Conservation (phyloP, 768 basidiomycete genomes). For the Rhodocollybia butyracea region DNA sequence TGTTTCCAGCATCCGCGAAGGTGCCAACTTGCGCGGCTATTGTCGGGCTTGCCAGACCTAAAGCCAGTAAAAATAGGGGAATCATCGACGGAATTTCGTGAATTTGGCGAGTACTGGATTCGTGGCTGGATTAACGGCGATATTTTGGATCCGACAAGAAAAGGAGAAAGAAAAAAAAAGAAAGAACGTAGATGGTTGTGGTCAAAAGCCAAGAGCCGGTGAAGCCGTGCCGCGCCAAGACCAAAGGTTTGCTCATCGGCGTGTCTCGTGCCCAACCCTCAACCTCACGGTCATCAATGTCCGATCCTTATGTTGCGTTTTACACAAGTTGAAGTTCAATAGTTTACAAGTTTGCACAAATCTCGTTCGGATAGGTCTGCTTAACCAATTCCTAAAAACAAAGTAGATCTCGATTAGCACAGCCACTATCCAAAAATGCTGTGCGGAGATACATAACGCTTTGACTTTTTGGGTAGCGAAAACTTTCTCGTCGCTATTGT, state of each 20-base stretch:
- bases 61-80: slow-evolving; percentile 35
- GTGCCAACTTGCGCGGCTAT: slow-evolving; percentile 38
- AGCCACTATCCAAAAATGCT: too few relatives aligned
- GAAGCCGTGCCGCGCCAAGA: background rate
- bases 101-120: background rate
- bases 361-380: too few relatives aligned
- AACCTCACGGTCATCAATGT: too few relatives aligned
- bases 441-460: too few relatives aligned
- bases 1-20: slow-evolving; percentile 44
- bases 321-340: too few relatives aligned
- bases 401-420: too few relatives aligned
- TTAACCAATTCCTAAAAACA: too few relatives aligned
- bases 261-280: too few relatives aligned
- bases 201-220: background rate
- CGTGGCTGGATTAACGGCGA: background rate
- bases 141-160: background rate
- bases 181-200: background rate
- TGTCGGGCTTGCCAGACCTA: slow-evolving; percentile 40
- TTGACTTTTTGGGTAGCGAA: too few relatives aligned
- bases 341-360: too few relatives aligned
- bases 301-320: too few relatives aligned
- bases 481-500: too few relatives aligned
- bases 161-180: background rate
- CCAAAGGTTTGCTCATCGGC: background rate
- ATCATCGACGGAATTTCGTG: slow-evolving; percentile 19